Evolutionary conservation across 225 moss, liverwort and hornwort species (phyloP).

Genomic region (Marchantia paleacea): DNA sequence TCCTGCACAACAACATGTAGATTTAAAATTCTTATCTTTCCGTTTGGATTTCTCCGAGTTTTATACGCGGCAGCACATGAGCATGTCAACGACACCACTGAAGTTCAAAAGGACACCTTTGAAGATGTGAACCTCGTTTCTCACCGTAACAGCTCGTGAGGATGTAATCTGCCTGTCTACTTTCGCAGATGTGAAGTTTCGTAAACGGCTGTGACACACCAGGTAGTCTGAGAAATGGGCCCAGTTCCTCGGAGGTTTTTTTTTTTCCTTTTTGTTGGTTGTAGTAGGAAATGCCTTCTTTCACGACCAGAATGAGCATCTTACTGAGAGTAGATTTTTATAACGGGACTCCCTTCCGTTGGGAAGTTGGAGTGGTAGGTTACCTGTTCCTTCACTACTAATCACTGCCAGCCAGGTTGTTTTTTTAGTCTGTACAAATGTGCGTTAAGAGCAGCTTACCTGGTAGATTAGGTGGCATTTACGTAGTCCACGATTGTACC

Average conservation of each 20-base stretch:
- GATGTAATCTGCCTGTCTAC: neutral
- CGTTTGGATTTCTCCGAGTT: conserved; percentile 97
- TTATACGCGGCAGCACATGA: conserved; percentile 93
- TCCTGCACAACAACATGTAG: conserved; percentile 93
- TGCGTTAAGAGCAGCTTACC: conserved; percentile 7
- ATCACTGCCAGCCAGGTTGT: conserved; percentile 9
- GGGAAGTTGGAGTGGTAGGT: conserved; percentile 4
- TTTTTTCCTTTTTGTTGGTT: neutral
- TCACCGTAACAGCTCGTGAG: neutral
- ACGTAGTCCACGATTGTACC: conserved; percentile 11
- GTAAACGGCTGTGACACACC: neutral
- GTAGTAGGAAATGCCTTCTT: neutral
- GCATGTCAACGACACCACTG: conserved; percentile 71
- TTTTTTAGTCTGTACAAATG: conserved; percentile 18
- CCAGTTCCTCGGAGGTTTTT: neutral
- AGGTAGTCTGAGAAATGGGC: neutral
- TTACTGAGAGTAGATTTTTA: neutral
- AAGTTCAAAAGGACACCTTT: conserved; percentile 43
- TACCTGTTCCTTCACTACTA: neutral
- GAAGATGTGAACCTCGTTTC: conserved; percentile 23
- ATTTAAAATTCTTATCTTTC: conserved; percentile 95
- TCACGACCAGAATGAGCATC: neutral
- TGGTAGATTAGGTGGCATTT: conserved; percentile 5
- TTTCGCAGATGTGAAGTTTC: neutral
- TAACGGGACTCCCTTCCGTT: neutral